Base-by-base conservation (phyloP, 2,329 filamentous ascomycete genomes). In the Cercospora sojina region DNA sequence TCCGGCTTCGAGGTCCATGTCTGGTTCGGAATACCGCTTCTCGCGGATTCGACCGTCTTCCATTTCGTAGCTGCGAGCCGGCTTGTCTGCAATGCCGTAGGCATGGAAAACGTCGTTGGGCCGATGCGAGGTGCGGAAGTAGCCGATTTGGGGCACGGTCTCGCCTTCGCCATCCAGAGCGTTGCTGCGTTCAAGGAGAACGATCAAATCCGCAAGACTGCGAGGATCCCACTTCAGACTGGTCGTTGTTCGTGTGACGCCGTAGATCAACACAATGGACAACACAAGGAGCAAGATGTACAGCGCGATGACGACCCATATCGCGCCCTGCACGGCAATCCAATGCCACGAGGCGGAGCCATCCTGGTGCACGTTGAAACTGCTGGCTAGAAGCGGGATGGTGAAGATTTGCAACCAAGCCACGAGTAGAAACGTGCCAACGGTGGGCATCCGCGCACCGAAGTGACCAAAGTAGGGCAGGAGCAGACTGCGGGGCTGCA, bases 221-320 rank as follows among this genome's bases (percentile, higher is more conserved):
- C 90, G 85, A 2, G 92, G 86, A 75, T 97, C 92, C 93, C 93
- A 97, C 74, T 90, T 85, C 68, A 97, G 81, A 0, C 93, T 93
- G 0, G 92, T 96, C 31, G 85, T 83, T 18, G 59, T 64, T 18
- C 67, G 66, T 23, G 83, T 79, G 62, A 85, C 80, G 69, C 87
- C 90, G n/a, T 87, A 69, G 69, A 89, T 80, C 9, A 93, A 76
- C 1, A 87, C 78, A 10, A 86, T 63, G 2, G 88, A 74, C 1
- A 89, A 87, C 6, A 86, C 71, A 1, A 90, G 74, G 56, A 94
- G 79, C 3, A 92, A 77, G 35, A 89, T 78, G 79, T 97, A 97
- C 0, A 96, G 78, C 0, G 82, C 88, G 31, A 95, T 86, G 27
- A 93, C 81, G 0, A 88, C 86, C 92, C 93, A 97, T 27, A 90